Percentiles rank a stretch among this genome's conserved stretches.
Conservation (phyloP, 1,284 basidiomycete species). For the Heterobasidion occidentale region DNA sequence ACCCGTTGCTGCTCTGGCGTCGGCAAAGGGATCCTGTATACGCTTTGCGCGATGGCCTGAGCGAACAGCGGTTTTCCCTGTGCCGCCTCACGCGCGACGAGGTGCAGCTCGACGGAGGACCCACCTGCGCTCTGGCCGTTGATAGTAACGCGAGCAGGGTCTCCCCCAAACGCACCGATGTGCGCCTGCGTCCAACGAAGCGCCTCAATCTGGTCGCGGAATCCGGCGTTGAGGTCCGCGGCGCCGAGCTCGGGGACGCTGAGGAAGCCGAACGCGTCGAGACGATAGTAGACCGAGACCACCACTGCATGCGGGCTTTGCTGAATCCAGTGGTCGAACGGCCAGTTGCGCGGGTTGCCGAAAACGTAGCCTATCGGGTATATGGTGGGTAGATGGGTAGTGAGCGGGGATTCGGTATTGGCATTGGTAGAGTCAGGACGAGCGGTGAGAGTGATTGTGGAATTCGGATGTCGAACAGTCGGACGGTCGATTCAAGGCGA, state of each 20-base stretch:
- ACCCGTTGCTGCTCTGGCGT: conserved; percentile 43
- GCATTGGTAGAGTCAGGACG: background rate
- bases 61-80: conserved; percentile 33
- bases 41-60: conserved; percentile 50
- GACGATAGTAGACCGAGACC: conserved; percentile 36
- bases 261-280: conserved; percentile 35
- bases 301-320: conserved; percentile 31
- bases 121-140: conserved; percentile 60
- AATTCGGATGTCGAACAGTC: background rate
- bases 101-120: conserved; percentile 45
- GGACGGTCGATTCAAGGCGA: background rate
- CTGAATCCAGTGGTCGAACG: conserved; percentile 31
- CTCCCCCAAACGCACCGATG: conserved; percentile 57
- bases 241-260: conserved; percentile 33
- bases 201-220: conserved; percentile 53
- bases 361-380: conserved; percentile 36
- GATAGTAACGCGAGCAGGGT: conserved; percentile 47
- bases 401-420: background rate
- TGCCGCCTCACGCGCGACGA: conserved; percentile 31
- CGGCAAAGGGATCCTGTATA: conserved; percentile 42
- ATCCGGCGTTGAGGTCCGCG: conserved; percentile 53
- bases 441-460: background rate
- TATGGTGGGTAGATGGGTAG: background rate
- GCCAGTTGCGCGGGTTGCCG: conserved; percentile 46
- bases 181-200: conserved; percentile 55